phyloP scores from a whole-genome alignment of 345 rosid species.

The Murraya paniculata region DNA sequence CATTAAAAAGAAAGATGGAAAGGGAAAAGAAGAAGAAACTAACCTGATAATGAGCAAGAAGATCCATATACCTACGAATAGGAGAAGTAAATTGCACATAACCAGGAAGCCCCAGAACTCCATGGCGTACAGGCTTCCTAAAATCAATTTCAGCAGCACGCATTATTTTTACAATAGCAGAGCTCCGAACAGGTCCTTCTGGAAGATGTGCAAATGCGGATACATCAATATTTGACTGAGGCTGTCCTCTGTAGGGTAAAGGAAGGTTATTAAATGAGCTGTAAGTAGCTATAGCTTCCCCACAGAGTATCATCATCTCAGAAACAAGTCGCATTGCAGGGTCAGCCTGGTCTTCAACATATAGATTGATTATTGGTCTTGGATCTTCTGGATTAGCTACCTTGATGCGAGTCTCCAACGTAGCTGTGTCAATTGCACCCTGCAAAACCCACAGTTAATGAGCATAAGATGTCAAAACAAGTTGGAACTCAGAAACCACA shows the following conservation, averaged over 20 bases:
- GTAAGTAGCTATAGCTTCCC: constrained; percentile 83
- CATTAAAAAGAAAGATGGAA: neutral
- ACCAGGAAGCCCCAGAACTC: constrained; percentile 86
- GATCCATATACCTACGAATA: constrained; percentile 94
- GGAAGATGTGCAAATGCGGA: constrained; percentile 87
- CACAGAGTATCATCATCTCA: constrained; percentile 99
- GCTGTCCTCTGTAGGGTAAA: constrained; percentile 96
- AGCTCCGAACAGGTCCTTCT: constrained; percentile 87
- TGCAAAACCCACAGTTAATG: constrained; percentile 27
- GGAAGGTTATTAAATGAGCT: constrained; percentile 73
- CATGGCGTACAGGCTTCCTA: constrained; percentile 84
- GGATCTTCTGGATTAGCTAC: constrained; percentile 85
- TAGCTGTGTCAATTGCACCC: constrained; percentile 94
- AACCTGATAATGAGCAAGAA: constrained; percentile 96
- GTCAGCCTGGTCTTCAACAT: constrained; percentile 88
- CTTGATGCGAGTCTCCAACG: constrained; percentile 79
- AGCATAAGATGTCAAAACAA: no score
- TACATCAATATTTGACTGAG: constrained; percentile 79
- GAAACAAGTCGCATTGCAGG: constrained; percentile 92
- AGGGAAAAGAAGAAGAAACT: constrained; percentile 10
- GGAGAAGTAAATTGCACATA: constrained; percentile 98
- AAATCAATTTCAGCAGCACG: constrained; percentile 93
- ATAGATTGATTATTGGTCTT: constrained; percentile 70
- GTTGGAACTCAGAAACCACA: no score
- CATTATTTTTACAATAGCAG: constrained; percentile 71